These are phyloP conservation scores for Madurella mycetomatis DNA, from an alignment of 2,329 filamentous ascomycete genomes.

Conservation along the genomic window DNA sequence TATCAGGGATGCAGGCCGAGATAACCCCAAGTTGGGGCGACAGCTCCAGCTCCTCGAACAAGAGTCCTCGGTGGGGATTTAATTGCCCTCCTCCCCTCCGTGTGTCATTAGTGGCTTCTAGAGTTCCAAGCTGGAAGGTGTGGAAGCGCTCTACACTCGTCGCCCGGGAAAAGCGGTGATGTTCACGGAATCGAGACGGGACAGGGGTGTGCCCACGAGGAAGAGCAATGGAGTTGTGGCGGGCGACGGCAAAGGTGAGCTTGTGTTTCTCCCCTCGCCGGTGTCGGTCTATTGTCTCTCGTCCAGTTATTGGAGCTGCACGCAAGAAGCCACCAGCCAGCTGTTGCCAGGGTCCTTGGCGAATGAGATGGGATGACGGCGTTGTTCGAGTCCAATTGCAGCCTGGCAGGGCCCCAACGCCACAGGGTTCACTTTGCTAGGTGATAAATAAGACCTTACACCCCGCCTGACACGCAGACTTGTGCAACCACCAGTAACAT, in stretches of 20 bases:
- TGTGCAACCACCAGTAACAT: neutral
- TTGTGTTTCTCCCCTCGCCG: neutral
- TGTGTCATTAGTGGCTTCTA: too few species aligned
- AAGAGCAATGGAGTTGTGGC: neutral
- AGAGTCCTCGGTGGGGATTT: conserved; percentile 1
- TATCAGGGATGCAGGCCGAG: conserved; percentile 1
- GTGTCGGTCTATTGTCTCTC: neutral
- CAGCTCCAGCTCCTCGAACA: neutral
- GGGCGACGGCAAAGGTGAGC: neutral
- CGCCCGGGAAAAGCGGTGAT: too few species aligned
- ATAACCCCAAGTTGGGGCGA: neutral
- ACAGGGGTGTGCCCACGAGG: neutral
- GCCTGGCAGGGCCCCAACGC: neutral
- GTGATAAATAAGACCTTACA: neutral
- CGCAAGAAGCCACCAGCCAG: neutral
- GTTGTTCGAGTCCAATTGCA: neutral
- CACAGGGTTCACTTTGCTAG: neutral
- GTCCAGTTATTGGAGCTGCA: neutral
- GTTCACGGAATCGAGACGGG: too few species aligned
- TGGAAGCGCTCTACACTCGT: too few species aligned
- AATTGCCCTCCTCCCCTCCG: neutral
- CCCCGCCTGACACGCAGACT: neutral
- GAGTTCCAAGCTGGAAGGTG: too few species aligned
- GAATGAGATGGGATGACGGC: neutral
- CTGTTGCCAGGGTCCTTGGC: neutral